Base-by-base conservation (phyloP, 164 flowering plant species). In the Dillenia turbinata region DNA sequence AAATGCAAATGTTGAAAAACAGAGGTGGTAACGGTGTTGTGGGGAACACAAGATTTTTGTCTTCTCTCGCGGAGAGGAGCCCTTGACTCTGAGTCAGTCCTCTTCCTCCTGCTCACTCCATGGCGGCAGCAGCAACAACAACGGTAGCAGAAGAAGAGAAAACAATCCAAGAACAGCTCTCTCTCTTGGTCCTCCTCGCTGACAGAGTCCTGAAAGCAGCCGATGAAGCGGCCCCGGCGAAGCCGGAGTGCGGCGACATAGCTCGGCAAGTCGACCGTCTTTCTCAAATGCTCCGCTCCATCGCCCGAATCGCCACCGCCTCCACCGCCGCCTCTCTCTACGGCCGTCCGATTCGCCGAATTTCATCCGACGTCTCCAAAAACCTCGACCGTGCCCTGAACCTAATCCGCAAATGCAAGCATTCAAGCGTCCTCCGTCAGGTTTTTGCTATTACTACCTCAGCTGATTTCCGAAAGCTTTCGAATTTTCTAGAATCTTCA, bases 321-420 rank as follows among this genome's bases (percentile, higher is more conserved):
- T 17, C 80, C 47, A 12, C 73, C 33, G 26, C 80, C 9, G 64
- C 71, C 8, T 54, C 76, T 9, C 65, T 83, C 45, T 88, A 86
- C 69, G 91, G 85, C 47, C 85, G 86, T 17, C 95, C 97, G 9
- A n/a, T 85, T 53, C 88, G 93, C 54, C 83, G 95, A 3, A 73
- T 90, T 56, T 63, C 64, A 49, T 54, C 71, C 43, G 87, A 86
- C 33, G 76, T 79, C 11, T n/a, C 76, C 47, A 83, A 78, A 69
- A 79, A 73, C 68, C 85, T 91, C 5, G 88, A 84, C 1, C 73
- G 81, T 0, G 84, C 91, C 40, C 71, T 85, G 33, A 70, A 75
- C 73, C 81, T 91, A 2, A 77, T 75, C 40, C 79, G 83, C 44
- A 81, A 81, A 68, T 86, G 97, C 73, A 73, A 72, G 65, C 77